Conservation (phyloP, 495 filamentous ascomycete genomes). For the Amniculicola lignicola region DNA sequence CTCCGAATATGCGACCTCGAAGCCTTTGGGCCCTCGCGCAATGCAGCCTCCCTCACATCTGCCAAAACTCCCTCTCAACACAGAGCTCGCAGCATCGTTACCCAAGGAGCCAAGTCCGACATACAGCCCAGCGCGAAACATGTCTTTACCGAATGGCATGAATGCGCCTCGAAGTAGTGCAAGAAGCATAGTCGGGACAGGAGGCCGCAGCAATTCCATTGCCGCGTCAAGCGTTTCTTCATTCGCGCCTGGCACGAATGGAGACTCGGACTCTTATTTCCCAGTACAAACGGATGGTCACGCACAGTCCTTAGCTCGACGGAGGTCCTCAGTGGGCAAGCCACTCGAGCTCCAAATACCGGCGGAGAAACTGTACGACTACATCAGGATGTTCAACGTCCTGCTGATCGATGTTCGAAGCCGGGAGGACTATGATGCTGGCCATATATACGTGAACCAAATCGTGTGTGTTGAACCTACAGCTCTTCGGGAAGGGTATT, state of each 20-base stretch:
- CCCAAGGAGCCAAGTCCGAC: conserved; percentile 80
- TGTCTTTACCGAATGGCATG: conserved; percentile 51
- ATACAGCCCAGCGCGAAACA: conserved; percentile 69
- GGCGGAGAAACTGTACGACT: conserved; percentile 61
- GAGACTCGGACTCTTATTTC: conserved; percentile 39
- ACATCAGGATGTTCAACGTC: conserved; percentile 59
- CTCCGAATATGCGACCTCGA: conserved; percentile 39
- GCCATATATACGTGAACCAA: conserved; percentile 77
- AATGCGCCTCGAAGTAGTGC: conserved; percentile 50
- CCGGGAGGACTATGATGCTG: conserved; percentile 77
- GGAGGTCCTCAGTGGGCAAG: conserved; percentile 48
- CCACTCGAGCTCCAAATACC: conserved; percentile 62
- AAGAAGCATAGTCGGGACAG: conserved; percentile 42
- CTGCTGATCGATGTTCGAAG: conserved; percentile 82
- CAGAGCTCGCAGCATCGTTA: conserved; percentile 51
- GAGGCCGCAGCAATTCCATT: conserved; percentile 37
- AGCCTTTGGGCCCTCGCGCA: conserved; percentile 54
- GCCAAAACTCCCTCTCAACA: conserved; percentile 56
- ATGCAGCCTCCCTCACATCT: conserved; percentile 55
- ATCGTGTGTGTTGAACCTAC: conserved; percentile 93
- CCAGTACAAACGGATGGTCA: conserved; percentile 21
- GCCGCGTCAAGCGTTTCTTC: conserved; percentile 26
- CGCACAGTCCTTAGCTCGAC: background rate
- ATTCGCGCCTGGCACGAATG: conserved; percentile 33
- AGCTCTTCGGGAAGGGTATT: conserved; percentile 68